These are phyloP conservation scores for Sporisorium reilianum DNA, from an alignment of 1,284 basidiomycete species.

Conservation along the genomic window DNA sequence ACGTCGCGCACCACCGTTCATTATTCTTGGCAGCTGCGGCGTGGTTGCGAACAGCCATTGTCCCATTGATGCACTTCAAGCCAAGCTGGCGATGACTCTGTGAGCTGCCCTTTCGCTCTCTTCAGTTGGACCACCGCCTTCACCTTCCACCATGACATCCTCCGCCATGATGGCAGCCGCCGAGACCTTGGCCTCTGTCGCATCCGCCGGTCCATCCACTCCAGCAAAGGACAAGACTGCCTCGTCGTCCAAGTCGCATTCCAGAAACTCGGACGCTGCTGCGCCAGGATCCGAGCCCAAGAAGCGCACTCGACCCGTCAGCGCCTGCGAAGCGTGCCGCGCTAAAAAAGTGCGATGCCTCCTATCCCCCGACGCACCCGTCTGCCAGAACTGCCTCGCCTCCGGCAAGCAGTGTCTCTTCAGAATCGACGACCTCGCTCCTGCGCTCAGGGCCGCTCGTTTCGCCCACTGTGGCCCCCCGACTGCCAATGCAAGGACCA, in stretches of 20 bases:
- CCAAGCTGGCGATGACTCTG: constrained; percentile 7
- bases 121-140: neutral
- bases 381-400: constrained; percentile 60
- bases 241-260: constrained; percentile 9
- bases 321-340: constrained; percentile 62
- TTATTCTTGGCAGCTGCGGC: neutral
- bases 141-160: constrained; percentile 29
- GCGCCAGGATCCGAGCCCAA: constrained; percentile 45
- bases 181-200: constrained; percentile 52
- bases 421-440: constrained; percentile 61
- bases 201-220: constrained; percentile 42
- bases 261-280: constrained; percentile 17
- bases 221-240: constrained; percentile 21
- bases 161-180: constrained; percentile 55
- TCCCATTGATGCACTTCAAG: neutral
- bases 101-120: neutral
- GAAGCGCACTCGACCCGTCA: constrained; percentile 61
- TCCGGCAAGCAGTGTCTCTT: constrained; percentile 63
- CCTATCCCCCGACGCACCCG: constrained; percentile 54
- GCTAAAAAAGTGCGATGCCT: constrained; percentile 63
- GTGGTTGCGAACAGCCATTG: neutral
- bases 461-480: constrained; percentile 59
- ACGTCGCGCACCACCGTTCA: no score
- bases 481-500: constrained; percentile 43
- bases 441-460: constrained; percentile 55